Conservation (phyloP, 345 rosid species). For the Ailanthus altissimus region DNA sequence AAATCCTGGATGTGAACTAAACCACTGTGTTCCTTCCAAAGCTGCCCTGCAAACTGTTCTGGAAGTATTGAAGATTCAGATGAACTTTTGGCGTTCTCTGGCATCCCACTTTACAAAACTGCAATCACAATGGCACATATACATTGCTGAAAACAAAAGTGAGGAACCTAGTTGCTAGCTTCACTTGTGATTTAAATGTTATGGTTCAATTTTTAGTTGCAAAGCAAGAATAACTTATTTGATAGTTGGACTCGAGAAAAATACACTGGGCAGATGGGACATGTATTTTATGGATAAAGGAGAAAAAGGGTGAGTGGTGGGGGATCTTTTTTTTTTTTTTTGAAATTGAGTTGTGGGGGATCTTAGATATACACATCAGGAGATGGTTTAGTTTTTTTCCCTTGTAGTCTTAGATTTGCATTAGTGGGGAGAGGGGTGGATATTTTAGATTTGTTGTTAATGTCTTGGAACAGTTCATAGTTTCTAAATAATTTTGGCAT, state of each 20-base stretch:
- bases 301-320: neutral
- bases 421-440: neutral
- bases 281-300: neutral
- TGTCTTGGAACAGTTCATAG: neutral
- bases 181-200: neutral
- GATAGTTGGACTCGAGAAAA: neutral
- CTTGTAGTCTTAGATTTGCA: neutral
- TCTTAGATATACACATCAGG: neutral
- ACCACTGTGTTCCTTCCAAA: conserved; percentile 53
- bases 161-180: conserved; percentile 34
- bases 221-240: neutral
- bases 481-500: neutral
- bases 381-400: neutral
- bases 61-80: conserved; percentile 82
- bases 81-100: conserved; percentile 73
- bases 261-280: neutral
- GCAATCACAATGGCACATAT: conserved; percentile 58
- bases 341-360: neutral
- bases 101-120: conserved; percentile 41
- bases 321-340: no score
- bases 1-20: conserved; percentile 41
- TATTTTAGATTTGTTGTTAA: neutral
- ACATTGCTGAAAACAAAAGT: conserved; percentile 49
- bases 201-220: neutral
- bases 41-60: conserved; percentile 70